Evolutionary conservation across 345 rosid genomes (phyloP), one percentile per base, ranked within the genome.

Genomic region (Arabidopsis arenosa): DNA sequence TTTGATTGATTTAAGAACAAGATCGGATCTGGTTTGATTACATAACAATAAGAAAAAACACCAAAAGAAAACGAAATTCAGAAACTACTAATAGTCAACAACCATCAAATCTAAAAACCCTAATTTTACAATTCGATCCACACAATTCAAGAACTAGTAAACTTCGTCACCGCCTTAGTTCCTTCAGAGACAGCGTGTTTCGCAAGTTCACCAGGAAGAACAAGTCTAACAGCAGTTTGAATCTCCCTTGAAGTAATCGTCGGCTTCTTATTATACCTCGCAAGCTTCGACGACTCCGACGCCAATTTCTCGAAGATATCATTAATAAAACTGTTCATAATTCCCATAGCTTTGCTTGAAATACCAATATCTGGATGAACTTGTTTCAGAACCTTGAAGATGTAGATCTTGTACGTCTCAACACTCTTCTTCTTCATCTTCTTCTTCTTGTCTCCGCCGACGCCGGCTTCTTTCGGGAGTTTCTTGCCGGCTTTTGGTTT

Each of bases 401-500:
- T 85, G 67, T 85, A 85, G 73, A 84, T 84, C 87, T 84, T 84
- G 78, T 84, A 84, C 0, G 87, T 84, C 82, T 84, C 87, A 0
- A 41, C 44, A 37, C 83, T 81, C 88, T 85, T 85, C 85, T 85
- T 85, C 56, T 51, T 7, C 67, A 72, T 79, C 80, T 83, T 85
- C 84, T 80, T 85, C 63, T 85, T 85, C 80, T 83, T 85, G 28
- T 85, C 88, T 0, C 68, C 86, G 0, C 75, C 75, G 0, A 80
- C 65, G 4, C 75, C 84, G 2, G 77, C 80, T 8, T 83, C 88
- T 62, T 84, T 84, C 0, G 85, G 86, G 0, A 84, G 69, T 21
- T 81, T 83, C 83, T 85, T 85, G 0, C 88, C 88, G 8, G 86
- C 88, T 56, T 85, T 85, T 1, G 84, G 85, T 79, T 80, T 85